Evolutionary conservation across 2,329 filamentous ascomycete genomes (phyloP), one percentile per base, ranked within the genome.

Genomic region (Hypoxylon sp.): DNA sequence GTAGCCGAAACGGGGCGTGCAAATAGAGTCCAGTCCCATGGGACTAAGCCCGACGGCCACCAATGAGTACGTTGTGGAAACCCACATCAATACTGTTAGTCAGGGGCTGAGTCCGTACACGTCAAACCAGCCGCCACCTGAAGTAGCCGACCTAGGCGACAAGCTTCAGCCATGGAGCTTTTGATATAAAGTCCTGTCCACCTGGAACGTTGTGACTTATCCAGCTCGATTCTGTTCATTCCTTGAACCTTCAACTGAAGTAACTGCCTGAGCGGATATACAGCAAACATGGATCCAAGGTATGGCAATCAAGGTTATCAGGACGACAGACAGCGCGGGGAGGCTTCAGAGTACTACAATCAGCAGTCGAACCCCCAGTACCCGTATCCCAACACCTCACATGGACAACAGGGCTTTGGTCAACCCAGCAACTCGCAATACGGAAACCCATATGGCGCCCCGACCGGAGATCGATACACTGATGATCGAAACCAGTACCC

Each of bases 311-410:
- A 57, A 13, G 57, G 41, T 22, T 61, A 56, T 17, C 52, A 48
- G 20, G 47, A 52, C 24, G 47, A 43, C 11, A 44, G 48, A 43
- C 59, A 46, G 24, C 26, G 62, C 10, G 61, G 65, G n/a, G 65
- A 68, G 30, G 54, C 65, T 17, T 19, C 63, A 37, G 57, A 59
- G 8, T 68, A 68, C 55, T 68, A 68, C 17, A 44, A 48, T n/a
- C 59, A 49, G 5, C 59, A 65, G 20, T 8, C 51, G 8, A 61
- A 60, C 56, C 17, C 56, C 39, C 59, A 65, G 15, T 32, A 54
- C 47, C 37, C 52, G 8, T 56, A 59, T 48, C 19, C 49, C 10
- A 44, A 43, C 6, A 43, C 43, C 34, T 20, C n/a, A n/a, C 50
- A 55, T n/a, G 22, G 20, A 28, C 59, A 62, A 30, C 57, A 57